Evolutionary conservation across 257 asterid species (phyloP), one percentile per base, ranked within the genome.

Genomic region (Striga asiatica): DNA sequence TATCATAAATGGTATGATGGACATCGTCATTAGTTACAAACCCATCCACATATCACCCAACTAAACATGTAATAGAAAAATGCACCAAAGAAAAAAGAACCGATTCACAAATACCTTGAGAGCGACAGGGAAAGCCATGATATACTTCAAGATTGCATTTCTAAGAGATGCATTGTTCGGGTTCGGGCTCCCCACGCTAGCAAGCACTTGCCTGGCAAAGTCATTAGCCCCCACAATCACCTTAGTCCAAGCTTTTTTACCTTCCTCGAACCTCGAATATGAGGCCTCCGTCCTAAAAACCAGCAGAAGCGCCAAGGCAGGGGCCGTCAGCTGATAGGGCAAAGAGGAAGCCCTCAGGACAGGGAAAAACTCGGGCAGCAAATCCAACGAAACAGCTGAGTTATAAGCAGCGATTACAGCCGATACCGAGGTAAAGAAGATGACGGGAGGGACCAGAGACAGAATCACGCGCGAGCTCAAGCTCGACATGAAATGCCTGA

Each of bases 251-350:
- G 93, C 89, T 61, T 67, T 81, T 70, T 77, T 82, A 66, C 93
- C 98, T 50, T 76, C 81, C 67, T 84, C 95, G 6, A 67, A 84
- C 82, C 97, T 78, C 28, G 98, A 76, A 72, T 92, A 92, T 9
- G 97, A 92, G 0, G 98, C 97, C 80, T 92, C 98, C 0, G 98
- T 92, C 74, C 98, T 77, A 28, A 92, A 92, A 17, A 92, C 98
- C 66, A 92, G 29, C 32, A 92, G 72, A 66, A 92, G 83, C n/a
- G 95, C 98, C 66, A 92, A 50, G 1, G 98, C 98, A 1, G 97
- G 97, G 2, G 97, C 98, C 0, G 95, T 85, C 41, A 87, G 66
- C 84, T 92, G 97, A 54, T 88, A 92, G 16, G 98, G 95, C 83
- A 88, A 67, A 0, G 98, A 70, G 29, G 97, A 87, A 6, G 95